Base-by-base conservation (phyloP, 2,329 filamentous ascomycete genomes). In the Podosphaera aphanis region DNA sequence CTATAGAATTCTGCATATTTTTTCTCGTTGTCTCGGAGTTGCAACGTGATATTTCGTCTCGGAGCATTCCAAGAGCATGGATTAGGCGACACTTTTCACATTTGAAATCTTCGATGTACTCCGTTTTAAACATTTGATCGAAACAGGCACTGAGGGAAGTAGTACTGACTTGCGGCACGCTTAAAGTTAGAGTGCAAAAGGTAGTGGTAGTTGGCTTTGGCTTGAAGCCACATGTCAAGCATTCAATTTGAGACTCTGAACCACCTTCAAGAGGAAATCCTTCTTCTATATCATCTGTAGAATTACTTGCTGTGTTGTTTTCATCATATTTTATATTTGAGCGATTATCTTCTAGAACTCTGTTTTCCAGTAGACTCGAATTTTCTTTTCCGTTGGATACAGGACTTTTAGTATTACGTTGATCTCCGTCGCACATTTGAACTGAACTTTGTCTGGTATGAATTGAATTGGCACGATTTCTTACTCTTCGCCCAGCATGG, bases 51-150 rank as follows among this genome's bases (percentile, higher is more conserved):
- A 79, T 59, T 50, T 84, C 75, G 40, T 54, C 43, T 50, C 73
- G 65, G 51, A 83, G 72, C 44, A 70, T 62, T 25, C 75, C 66
- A 45, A 83, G 64, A 3, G 85, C 85, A 60, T 93, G 81, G 38
- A 83, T 63, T n/a, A 98, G 68, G 19, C 85, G 76, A 58, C 90
- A 98, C 62, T 77, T 82, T 56, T 94, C 90, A 64, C 90, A 98
- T 54, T 83, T 86, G 67, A 92, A 98, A 59, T 93, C 90, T 51
- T 95, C 88, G 52, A 98, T 94, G 59, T 85, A 80, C 61, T 98
- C 90, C 0, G 83, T 84, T 63, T 93, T 93, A 53, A 98, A 78
- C 62, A 94, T 79, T 36, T 82, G 82, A 56, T 98, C 90, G 55
- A 98, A 90, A 61, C 90, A 98, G 7, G 77, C 70, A 57, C 80